Percentiles rank a stretch among this genome's conserved stretches.
phyloP scores from a whole-genome alignment of 257 asterid species.

The Dorcoceras hygrometricum region DNA sequence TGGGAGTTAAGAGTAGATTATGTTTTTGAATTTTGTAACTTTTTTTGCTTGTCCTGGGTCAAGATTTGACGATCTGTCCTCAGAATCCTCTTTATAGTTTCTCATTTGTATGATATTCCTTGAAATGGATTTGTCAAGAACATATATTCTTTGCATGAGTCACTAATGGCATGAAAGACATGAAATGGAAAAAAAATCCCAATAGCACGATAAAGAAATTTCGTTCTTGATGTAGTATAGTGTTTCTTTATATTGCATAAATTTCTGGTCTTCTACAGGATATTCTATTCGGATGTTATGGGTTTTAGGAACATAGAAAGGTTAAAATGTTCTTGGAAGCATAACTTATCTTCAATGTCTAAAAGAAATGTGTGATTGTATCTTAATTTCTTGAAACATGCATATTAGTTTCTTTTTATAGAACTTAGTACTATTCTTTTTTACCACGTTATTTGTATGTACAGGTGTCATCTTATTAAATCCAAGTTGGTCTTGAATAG shows the following conservation, averaged over 20 bases:
- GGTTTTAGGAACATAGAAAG: neutral
- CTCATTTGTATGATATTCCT: neutral
- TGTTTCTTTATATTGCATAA: neutral
- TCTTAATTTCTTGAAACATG: neutral
- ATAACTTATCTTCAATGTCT: too few relatives aligned
- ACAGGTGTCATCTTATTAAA: neutral
- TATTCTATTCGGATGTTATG: neutral
- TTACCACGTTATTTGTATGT: neutral
- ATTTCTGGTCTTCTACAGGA: neutral
- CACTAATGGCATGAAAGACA: neutral
- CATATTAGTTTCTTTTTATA: neutral
- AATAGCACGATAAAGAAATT: too few relatives aligned
- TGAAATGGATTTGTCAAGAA: neutral
- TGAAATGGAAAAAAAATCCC: neutral
- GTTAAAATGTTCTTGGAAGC: conserved; percentile 1
- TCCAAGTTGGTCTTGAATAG: neutral
- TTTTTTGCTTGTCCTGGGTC: neutral
- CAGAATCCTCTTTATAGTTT: neutral
- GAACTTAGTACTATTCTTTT: neutral
- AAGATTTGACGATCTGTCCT: neutral
- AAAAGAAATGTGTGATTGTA: neutral
- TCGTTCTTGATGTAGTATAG: neutral
- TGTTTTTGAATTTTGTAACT: neutral
- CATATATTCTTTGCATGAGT: neutral
- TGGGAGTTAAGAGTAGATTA: neutral